phyloP scores from a whole-genome alignment of 768 basidiomycete genomes.

The Amylocystis lapponica region DNA sequence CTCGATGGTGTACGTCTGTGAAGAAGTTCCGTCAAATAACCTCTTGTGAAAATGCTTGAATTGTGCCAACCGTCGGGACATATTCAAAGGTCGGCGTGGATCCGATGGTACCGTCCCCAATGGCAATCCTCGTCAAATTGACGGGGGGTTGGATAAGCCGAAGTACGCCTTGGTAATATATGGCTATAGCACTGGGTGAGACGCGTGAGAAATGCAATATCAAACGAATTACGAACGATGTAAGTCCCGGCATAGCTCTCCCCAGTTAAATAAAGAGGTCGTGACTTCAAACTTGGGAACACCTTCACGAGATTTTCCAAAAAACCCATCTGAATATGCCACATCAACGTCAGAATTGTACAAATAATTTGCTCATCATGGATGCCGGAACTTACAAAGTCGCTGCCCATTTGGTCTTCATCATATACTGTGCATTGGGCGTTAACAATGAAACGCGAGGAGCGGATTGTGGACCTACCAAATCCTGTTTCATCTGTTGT shows the following conservation, averaged over 20 bases:
- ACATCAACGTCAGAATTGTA: too few species aligned
- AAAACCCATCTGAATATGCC: constrained; percentile 77
- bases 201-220: neutral
- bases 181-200: constrained; percentile 37
- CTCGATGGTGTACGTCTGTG: constrained; percentile 31
- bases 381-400: constrained; percentile 41
- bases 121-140: constrained; percentile 58
- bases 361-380: neutral
- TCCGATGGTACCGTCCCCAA: constrained; percentile 62
- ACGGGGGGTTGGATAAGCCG: constrained; percentile 59
- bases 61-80: constrained; percentile 44
- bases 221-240: constrained; percentile 49
- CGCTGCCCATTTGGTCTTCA: constrained; percentile 60
- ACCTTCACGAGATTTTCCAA: constrained; percentile 66
- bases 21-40: neutral
- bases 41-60: too few species aligned
- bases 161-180: constrained; percentile 75
- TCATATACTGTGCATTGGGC: constrained; percentile 19
- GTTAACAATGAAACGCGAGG: neutral
- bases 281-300: constrained; percentile 60
- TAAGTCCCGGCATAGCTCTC: constrained; percentile 76
- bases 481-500: constrained; percentile 60
- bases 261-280: constrained; percentile 64
- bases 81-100: constrained; percentile 45
- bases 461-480: constrained; percentile 30